Percentiles rank a stretch among this genome's conserved stretches.
Evolutionary conservation across 306 rosid genomes (phyloP).

Genomic region (Morella rubra): DNA sequence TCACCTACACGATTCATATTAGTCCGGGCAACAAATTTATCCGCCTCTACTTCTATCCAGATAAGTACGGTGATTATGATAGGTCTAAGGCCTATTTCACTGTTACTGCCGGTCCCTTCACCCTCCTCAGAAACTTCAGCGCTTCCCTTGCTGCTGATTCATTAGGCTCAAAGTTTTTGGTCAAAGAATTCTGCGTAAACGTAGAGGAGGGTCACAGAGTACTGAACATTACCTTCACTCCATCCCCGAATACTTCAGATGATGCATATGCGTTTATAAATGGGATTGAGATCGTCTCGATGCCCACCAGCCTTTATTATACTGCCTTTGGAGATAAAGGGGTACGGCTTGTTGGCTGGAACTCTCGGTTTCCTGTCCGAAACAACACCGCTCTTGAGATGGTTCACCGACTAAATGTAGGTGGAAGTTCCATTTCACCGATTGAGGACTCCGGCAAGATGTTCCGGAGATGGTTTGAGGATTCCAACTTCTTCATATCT

Average conservation of each 20-base stretch:
- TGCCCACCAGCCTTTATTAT: background rate
- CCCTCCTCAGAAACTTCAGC: background rate
- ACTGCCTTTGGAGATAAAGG: background rate
- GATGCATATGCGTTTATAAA: background rate
- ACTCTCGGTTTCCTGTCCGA: too few species aligned
- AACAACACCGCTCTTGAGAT: conserved; percentile 29
- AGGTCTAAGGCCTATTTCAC: background rate
- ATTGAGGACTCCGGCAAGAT: conserved; percentile 25
- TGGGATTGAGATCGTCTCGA: conserved; percentile 5
- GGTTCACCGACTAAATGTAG: conserved; percentile 35
- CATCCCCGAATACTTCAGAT: background rate
- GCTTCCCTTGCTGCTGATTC: background rate
- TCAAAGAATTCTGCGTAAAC: background rate
- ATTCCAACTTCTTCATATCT: background rate
- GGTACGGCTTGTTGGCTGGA: too few species aligned
- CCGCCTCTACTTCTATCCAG: background rate
- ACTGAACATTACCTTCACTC: background rate
- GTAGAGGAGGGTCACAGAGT: background rate
- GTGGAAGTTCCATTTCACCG: conserved; percentile 34
- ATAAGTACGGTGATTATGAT: background rate
- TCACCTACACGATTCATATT: background rate
- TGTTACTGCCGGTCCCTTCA: background rate
- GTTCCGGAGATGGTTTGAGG: conserved; percentile 34
- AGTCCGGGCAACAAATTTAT: conserved; percentile 2
- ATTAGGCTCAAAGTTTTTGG: background rate